A percentile compares a stretch with the other conserved stretches of the same genome.
Evolutionary conservation across 2,329 filamentous ascomycete genomes (phyloP).

Genomic region (Fusarium hainanense): DNA sequence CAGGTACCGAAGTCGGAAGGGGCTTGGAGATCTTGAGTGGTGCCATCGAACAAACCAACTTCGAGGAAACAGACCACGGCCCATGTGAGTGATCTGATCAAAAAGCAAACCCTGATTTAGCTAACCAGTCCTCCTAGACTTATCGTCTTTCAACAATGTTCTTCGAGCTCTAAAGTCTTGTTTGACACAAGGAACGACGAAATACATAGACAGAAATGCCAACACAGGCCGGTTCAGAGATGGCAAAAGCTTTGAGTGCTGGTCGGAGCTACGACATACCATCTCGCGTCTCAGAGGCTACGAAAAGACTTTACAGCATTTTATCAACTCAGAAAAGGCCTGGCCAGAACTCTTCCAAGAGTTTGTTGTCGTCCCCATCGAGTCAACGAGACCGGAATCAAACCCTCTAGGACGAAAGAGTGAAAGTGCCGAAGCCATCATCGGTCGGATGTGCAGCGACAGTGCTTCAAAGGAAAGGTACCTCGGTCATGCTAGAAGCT

Average conservation of each 20-base stretch:
- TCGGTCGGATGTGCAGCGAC: slow-evolving; percentile 38
- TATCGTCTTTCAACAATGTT: neutral
- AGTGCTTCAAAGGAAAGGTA: slow-evolving; percentile 5
- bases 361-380: slow-evolving; percentile 42
- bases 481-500: slow-evolving; percentile 11
- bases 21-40: neutral
- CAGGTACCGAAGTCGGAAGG: neutral
- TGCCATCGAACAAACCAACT: neutral
- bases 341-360: slow-evolving; percentile 50
- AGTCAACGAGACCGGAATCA: slow-evolving; percentile 37
- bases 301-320: slow-evolving; percentile 15
- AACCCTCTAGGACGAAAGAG: slow-evolving; percentile 38
- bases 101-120: rapidly evolving
- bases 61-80: neutral
- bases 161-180: slow-evolving; percentile 15
- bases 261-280: slow-evolving; percentile 48
- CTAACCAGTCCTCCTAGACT: neutral
- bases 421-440: slow-evolving; percentile 34
- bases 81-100: neutral
- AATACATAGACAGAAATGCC: slow-evolving; percentile 23
- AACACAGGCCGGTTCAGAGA: slow-evolving; percentile 26
- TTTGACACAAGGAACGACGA: neutral
- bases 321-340: slow-evolving; percentile 33
- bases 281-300: slow-evolving; percentile 45
- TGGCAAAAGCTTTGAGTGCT: slow-evolving; percentile 34